Evolutionary conservation across 441 rosid species (phyloP).

Genomic region (Hura crepitans): DNA sequence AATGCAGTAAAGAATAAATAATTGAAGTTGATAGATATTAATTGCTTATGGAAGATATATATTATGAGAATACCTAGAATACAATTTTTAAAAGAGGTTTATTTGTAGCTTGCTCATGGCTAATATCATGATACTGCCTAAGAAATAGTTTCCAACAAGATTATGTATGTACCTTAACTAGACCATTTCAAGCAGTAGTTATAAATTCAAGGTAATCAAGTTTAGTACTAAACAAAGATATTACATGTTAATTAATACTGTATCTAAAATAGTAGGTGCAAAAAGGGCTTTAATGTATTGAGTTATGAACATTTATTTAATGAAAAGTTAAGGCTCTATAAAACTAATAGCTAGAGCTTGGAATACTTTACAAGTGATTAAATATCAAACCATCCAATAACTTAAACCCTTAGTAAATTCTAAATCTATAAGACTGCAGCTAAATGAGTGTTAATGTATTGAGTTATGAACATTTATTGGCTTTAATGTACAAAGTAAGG

Average conservation of each 20-base stretch:
- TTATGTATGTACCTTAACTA: background rate
- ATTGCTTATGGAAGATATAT: conserved; percentile 7
- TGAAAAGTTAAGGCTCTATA: too few species aligned
- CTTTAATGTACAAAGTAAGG: too few species aligned
- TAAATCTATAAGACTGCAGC: too few species aligned
- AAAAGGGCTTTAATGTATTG: too few species aligned
- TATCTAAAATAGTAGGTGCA: conserved; percentile 97
- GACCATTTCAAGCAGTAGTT: background rate
- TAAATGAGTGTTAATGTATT: too few species aligned
- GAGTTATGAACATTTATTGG: too few species aligned
- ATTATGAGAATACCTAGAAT: conserved; percentile 62
- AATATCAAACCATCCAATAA: too few species aligned
- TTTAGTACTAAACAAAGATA: conserved; percentile 23
- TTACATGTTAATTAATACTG: conserved; percentile 97
- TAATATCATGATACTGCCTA: conserved; percentile 99
- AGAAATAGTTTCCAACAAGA: conserved; percentile 14
- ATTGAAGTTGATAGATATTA: conserved; percentile 15
- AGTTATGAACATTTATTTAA: too few species aligned
- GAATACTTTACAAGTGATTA: too few species aligned
- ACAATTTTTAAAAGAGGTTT: conserved; percentile 93
- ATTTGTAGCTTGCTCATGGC: conserved; percentile 99
- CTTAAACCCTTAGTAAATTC: too few species aligned
- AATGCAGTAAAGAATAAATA: conserved; percentile 16
- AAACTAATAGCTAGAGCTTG: too few species aligned
- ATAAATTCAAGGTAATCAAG: conserved; percentile 9